Evolutionary conservation across 2,329 filamentous ascomycete genomes (phyloP).

Genomic region (Ophiostoma australiae): DNA sequence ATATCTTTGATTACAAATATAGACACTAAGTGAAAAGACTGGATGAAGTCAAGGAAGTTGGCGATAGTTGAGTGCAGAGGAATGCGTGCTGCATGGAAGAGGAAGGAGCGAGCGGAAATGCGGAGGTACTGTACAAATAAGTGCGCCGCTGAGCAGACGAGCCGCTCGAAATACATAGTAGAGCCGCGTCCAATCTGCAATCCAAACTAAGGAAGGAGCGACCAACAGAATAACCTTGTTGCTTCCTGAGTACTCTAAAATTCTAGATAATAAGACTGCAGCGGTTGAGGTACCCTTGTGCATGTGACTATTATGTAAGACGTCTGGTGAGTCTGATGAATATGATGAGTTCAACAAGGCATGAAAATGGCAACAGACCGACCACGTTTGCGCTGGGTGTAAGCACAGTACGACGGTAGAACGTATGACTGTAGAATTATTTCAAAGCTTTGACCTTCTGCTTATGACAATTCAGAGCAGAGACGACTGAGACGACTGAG

Average conservation of each 20-base stretch:
- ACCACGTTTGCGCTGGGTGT: background rate
- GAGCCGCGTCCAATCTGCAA: background rate
- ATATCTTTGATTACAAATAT: background rate
- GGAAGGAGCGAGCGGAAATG: background rate
- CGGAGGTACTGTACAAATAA: background rate
- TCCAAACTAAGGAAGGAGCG: background rate
- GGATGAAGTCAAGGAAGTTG: background rate
- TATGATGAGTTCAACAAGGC: background rate
- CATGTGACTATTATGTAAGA: constrained; percentile 1
- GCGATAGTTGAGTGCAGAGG: background rate
- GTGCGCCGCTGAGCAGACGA: no score
- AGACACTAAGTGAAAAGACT: background rate
- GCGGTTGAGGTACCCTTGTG: background rate
- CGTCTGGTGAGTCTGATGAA: background rate
- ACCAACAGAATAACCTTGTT: constrained; percentile 7
- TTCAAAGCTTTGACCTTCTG: background rate
- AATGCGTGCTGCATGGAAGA: background rate
- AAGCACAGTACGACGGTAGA: background rate
- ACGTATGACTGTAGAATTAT: background rate
- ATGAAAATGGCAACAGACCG: background rate
- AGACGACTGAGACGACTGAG: background rate
- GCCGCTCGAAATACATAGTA: background rate
- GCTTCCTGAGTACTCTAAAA: background rate
- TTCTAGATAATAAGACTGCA: background rate
- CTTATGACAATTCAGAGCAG: background rate